These are phyloP conservation scores for Plectosphaerella sp. DNA, from an alignment of 2,329 filamentous ascomycete genomes.

Conservation along the genomic window DNA sequence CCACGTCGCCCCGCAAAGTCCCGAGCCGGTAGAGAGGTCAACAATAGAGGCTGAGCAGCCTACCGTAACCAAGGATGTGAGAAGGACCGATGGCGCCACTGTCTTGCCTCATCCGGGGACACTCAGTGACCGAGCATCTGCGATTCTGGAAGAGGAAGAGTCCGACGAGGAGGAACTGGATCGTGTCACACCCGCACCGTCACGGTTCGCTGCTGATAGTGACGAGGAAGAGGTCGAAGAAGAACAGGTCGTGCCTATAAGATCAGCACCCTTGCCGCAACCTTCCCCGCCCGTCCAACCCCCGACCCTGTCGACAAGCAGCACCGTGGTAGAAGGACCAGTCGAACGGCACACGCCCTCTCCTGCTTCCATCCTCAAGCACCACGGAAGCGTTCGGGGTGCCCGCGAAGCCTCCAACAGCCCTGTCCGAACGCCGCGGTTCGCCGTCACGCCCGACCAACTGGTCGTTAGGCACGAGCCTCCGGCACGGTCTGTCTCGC, in stretches of 20 bases:
- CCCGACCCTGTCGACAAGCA: slow-evolving; percentile 6
- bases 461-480: slow-evolving; percentile 62
- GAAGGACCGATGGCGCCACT: slow-evolving; percentile 4
- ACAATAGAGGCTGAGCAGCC: background rate
- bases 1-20: background rate
- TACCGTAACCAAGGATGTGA: slow-evolving; percentile 1
- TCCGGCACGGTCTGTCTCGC: slow-evolving; percentile 66
- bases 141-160: slow-evolving; percentile 45
- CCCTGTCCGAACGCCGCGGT: slow-evolving; percentile 64
- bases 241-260: background rate
- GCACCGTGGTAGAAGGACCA: slow-evolving; percentile 4
- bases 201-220: background rate
- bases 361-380: slow-evolving; percentile 4
- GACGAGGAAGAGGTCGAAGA: too few relatives aligned
- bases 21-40: background rate
- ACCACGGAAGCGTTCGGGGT: slow-evolving; percentile 13
- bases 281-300: background rate
- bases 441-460: slow-evolving; percentile 53
- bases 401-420: slow-evolving; percentile 48
- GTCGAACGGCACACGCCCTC: background rate
- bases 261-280: background rate
- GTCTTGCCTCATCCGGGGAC: slow-evolving; percentile 2
- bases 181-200: slow-evolving; percentile 4
- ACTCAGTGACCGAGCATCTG: slow-evolving; percentile 30
- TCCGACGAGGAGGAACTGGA: slow-evolving; percentile 31